Base-by-base conservation (phyloP, 2,329 filamentous ascomycete genomes). In the Verruconis gallopava region DNA sequence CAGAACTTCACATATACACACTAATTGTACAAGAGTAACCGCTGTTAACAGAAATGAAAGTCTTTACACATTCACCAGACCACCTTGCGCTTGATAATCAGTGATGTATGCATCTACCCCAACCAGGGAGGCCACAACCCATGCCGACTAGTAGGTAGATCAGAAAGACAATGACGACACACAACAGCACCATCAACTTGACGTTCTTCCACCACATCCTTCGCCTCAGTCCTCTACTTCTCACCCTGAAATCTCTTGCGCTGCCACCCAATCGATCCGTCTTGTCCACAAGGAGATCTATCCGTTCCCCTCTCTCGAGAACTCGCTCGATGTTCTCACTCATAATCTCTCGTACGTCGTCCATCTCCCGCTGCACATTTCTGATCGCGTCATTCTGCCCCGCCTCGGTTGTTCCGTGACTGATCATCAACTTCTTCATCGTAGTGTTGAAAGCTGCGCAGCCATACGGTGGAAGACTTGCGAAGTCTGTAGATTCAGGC, bases 161-260 rank as follows among this genome's bases (percentile, higher is more conserved):
- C 60, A 84, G 62, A 54, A 84, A 83, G 5, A 84, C 59, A 19
- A 91, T 63, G 2, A 88, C 85, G 35, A 95, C 55, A 3, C 63
- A 69, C 47, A 88, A 56, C 51, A 98, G 61, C 4, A 75, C 79
- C 86, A 96, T 94, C 51, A 98, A 65, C 67, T 93, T 93, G 36
- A 93, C 74, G 60, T 98, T 96, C 78, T 96, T 96, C 89, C 89
- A 96, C 91, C 91, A 98, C 91, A 98, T 96, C 63, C 81, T 75
- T 56, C 93, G 74, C 66, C 91, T 83, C 52, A 98, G 62, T 1
- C 85, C 86, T 19, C 86, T 70, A 59, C 83, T 93, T 51, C 89
- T 72, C 14, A 96, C 79, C 40, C 91, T 71, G 58, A 98, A 98
- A 58, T 98, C 91, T 52, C 80, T 72, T 41, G 91, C 86, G 59